Percentiles rank a stretch among this genome's conserved stretches.
Evolutionary conservation across 176 grass and related monocot species (phyloP).

Genomic region (Phoenix dactylifera): DNA sequence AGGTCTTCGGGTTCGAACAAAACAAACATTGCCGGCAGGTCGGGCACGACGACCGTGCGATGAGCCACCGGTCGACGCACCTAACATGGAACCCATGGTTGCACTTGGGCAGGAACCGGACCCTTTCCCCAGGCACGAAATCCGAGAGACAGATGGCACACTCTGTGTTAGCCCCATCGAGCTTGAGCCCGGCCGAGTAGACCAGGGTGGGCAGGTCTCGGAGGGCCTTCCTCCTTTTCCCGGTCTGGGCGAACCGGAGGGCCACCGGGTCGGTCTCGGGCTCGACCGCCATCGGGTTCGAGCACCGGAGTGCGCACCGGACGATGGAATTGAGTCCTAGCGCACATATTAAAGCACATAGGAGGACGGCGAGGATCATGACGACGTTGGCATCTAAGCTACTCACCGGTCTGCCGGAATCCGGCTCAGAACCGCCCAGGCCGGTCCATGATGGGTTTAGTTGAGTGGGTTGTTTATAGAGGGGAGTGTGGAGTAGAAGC

Average conservation of each 20-base stretch:
- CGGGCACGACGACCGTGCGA: slow-evolving; percentile 62
- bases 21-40: slow-evolving; percentile 61
- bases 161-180: slow-evolving; percentile 38
- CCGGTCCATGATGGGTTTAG: slow-evolving; percentile 22
- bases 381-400: slow-evolving; percentile 67
- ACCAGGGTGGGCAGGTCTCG: slow-evolving; percentile 56
- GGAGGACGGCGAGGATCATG: slow-evolving; percentile 71
- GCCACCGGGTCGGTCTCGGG: slow-evolving; percentile 15
- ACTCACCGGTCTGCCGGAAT: slow-evolving; percentile 3
- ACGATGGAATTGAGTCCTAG: slow-evolving; percentile 75
- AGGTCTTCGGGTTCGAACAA: slow-evolving; percentile 32
- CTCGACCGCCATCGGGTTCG: slow-evolving; percentile 26
- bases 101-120: slow-evolving; percentile 74
- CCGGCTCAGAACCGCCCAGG: background rate
- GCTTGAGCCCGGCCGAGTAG: slow-evolving; percentile 38
- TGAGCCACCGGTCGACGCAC: slow-evolving; percentile 87
- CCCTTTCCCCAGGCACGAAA: slow-evolving; percentile 55
- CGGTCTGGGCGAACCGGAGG: slow-evolving; percentile 34
- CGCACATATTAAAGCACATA: slow-evolving; percentile 66
- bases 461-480: slow-evolving; percentile 35
- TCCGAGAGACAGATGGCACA: slow-evolving; percentile 76
- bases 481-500: slow-evolving; percentile 46
- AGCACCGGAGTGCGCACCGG: slow-evolving; percentile 53
- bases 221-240: slow-evolving; percentile 56
- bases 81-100: slow-evolving; percentile 81